A percentile compares a stretch with the other conserved stretches of the same genome.
These are phyloP conservation scores for Stephanodiscus triporus DNA, from an alignment of 108 stramenopile species.

Conservation along the genomic window DNA sequence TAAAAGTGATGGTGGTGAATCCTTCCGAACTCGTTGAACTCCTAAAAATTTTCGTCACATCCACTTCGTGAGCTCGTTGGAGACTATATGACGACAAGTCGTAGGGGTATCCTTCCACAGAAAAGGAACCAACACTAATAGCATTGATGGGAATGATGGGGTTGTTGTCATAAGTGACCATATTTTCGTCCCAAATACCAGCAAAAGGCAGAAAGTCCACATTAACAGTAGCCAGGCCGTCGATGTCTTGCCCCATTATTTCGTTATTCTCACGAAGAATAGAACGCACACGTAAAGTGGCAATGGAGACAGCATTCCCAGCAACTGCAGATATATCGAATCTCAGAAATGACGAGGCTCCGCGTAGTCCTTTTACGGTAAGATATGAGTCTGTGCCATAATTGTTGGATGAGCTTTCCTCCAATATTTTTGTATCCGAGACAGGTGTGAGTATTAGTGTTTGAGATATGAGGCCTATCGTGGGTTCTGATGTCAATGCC, in stretches of 20 bases:
- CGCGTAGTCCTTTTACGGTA: not conserved
- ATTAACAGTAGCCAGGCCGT: not conserved
- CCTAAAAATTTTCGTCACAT: slow-evolving; percentile 5
- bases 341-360: not conserved
- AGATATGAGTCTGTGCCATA: not conserved
- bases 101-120: slow-evolving; percentile 3
- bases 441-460: not conserved
- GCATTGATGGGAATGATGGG: not conserved
- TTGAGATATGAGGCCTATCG: not conserved
- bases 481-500: not conserved
- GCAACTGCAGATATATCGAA: not conserved
- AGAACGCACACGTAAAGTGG: not conserved
- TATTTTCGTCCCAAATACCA: not conserved
- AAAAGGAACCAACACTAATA: not conserved
- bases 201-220: slow-evolving; percentile 6
- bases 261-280: not conserved
- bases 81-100: not conserved
- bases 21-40: not conserved
- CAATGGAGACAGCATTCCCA: not conserved
- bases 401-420: not conserved
- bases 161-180: slow-evolving; percentile 6
- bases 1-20: not conserved
- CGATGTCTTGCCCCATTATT: not conserved
- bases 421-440: not conserved
- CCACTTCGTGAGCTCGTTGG: slow-evolving; percentile 1